Conservation (phyloP, 2,329 filamentous ascomycete species). For the Pseudocercospora pini-densiflorae region DNA sequence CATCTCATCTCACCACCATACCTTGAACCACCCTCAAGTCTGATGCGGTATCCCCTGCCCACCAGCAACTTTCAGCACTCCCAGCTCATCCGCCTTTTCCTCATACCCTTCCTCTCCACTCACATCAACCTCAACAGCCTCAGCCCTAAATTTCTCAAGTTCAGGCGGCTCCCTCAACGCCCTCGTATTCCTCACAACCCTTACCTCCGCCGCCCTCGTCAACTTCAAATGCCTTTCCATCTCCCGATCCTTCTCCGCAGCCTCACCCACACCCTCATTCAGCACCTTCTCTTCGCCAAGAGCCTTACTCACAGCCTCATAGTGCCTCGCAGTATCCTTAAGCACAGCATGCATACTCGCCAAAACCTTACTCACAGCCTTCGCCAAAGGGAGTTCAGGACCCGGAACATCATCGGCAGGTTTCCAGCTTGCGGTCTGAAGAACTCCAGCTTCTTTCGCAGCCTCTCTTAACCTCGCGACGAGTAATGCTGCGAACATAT, state of each 20-base stretch:
- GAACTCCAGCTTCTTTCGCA: slow-evolving; percentile 60
- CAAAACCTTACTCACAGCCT: slow-evolving; percentile 82
- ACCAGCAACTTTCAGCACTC: slow-evolving; percentile 14
- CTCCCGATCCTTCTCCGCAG: slow-evolving; percentile 50
- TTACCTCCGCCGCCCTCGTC: slow-evolving; percentile 87
- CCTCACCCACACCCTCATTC: slow-evolving; percentile 48
- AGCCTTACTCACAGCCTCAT: slow-evolving; percentile 65
- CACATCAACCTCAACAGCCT: slow-evolving; percentile 39
- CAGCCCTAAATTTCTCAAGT: slow-evolving; percentile 63
- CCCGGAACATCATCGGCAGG: slow-evolving; percentile 72
- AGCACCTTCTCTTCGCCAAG: slow-evolving; percentile 52
- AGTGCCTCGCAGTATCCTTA: slow-evolving; percentile 66
- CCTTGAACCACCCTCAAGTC: background rate
- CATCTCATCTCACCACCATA: background rate
- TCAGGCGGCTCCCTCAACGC: slow-evolving; percentile 72
- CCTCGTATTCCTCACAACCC: slow-evolving; percentile 74
- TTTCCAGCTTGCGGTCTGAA: slow-evolving; percentile 69
- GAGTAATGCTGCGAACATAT: slow-evolving; percentile 96
- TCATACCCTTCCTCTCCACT: background rate
- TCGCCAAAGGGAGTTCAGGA: slow-evolving; percentile 78
- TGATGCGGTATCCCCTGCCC: slow-evolving; percentile 11
- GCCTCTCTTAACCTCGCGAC: slow-evolving; percentile 87
- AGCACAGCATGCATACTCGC: slow-evolving; percentile 92
- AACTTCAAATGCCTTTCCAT: slow-evolving; percentile 68
- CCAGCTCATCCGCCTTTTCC: slow-evolving; percentile 13